Base-by-base conservation (phyloP, 495 filamentous ascomycete species). In the Xylaria palmicola region DNA sequence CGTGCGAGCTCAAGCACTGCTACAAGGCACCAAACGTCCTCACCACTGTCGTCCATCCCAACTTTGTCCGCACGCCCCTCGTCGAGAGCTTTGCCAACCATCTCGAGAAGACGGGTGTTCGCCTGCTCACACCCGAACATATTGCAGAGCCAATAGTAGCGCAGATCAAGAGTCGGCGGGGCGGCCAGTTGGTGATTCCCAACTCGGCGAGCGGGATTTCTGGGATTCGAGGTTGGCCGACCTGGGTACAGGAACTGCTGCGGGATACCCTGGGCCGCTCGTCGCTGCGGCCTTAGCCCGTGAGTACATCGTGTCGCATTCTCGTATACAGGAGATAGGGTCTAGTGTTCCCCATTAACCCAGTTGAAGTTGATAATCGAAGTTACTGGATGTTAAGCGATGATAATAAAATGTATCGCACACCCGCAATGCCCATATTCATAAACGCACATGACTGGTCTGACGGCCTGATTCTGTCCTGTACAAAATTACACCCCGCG, bases 1-100 rank as follows among this genome's bases (percentile, higher is more conserved):
- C 59, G 6, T 37, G 49, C 50, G 72, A 65, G 17, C 50, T 65
- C 51, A 65, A 62, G 59, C 58, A 65, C 45, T 6, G 13, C 15
- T 50, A 65, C 36, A 43, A 56, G 19, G 58, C 63, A 15, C 30
- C 39, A 5, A 62, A 65, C 20, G 58, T 65, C 6, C 44, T 61
- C 22, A 61, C 58, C 15, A 59, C 59, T 19, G 39, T 66, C 29
- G 60, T 63, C 10, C 60, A 63, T 34, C 60, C 60, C 34, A 59
- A 36, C 48, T 62, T 41, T 30, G 64, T 66, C 43, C 43, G 37
- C 27, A 66, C 64, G 19, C 59, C 59, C 4, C 59, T 66, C 30
- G n/a, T 66, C n/a, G 50, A 58, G n/a, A 20, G 34, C 6, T 32
- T 39, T 22, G 39, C 32, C 12, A 19, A 43, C n/a, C 17, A 40